Conservation (phyloP, 164 flowering plant genomes). For the grape (Vitis vinifera) region ASM3070453v1 NC_081823.1:4194501-4195000, state of each 20-base stretch:
- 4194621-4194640: neutral
- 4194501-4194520: neutral
- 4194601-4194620: neutral
- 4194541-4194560: neutral
- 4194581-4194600: neutral
- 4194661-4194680: neutral
- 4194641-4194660: no score
- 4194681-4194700: conserved; percentile 18
- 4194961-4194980: conserved; percentile 45
- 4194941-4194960: conserved; percentile 33
- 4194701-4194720: conserved; percentile 32
- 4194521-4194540: neutral
- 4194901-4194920: conserved; percentile 39
- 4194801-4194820: conserved; percentile 38
- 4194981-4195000: conserved; percentile 4
- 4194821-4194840: conserved; percentile 33
- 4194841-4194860: conserved; percentile 36
- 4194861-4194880: conserved; percentile 48
- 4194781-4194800: conserved; percentile 59
- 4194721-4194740: conserved; percentile 64
- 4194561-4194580: neutral
- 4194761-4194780: conserved; percentile 58
- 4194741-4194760: conserved; percentile 58
- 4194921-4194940: conserved; percentile 33
- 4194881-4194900: conserved; percentile 42